Base-by-base conservation (phyloP, 768 basidiomycete genomes). In the Cyclocybe aegerita region DNA sequence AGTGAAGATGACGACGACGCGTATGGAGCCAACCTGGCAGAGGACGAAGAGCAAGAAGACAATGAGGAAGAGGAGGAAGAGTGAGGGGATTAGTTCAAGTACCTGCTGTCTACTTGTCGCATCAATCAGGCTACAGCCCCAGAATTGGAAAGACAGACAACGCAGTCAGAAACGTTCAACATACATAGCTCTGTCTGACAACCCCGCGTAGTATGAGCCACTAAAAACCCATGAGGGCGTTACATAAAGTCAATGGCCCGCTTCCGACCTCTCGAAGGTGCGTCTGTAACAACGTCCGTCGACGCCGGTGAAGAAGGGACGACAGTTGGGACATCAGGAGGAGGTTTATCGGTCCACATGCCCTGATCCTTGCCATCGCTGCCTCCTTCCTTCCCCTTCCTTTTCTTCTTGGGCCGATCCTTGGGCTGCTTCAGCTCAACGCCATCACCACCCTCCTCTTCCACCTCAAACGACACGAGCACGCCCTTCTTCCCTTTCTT, bases 171-270 rank as follows among this genome's bases (percentile, higher is more conserved):
- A n/a, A 14, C 36, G 8, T 36, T 23, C 23, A 23, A 5, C 23
- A 23, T 23, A 23, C 4, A 23, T 23, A 23, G 23, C 5, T 3
- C 23, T 23, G 23, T 23, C 23, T 23, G 5, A 23, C 23, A 23
- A 23, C 23, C 23, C 23, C 23, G 23, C 5, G 23, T 23, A 23
- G 23, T 23, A 23, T 23, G 23, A 23, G 23, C 23, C 23, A 23
- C 23, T 3, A 23, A 23, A 23, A 23, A 5, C 23, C 23, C 23
- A 17, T 47, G 35, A 33, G 7, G 17, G 36, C 34, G 33, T 60
- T 80, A 90, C 79, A 91, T 72, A 56, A 87, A 91, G 66, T 91
- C 89, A 16, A 86, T 73, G 0, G 89, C 89, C 33, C 85, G 75
- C 61, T 90, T 88, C 47, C 88, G 73, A 31, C 80, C 82, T 54